phyloP scores from a whole-genome alignment of 2,329 filamentous ascomycete species.

The Fusarium azukiicola region DNA sequence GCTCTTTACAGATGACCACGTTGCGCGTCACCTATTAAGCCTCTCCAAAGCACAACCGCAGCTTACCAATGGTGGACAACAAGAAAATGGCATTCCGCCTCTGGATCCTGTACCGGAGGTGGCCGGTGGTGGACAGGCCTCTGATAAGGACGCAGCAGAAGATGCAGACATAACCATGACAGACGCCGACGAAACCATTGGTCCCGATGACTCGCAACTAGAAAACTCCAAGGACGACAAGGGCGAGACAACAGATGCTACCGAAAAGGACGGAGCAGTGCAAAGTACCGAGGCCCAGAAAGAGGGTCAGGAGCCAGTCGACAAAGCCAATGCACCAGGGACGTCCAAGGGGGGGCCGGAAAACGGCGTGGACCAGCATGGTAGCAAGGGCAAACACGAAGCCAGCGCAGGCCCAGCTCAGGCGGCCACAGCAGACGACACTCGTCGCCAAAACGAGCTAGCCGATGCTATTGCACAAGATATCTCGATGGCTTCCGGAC shows the following conservation, averaged over 20 bases:
- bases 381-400: constrained; percentile 11
- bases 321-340: constrained; percentile 6
- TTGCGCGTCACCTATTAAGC: constrained; percentile 62
- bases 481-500: constrained; percentile 17
- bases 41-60: constrained; percentile 50
- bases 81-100: constrained; percentile 36
- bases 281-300: constrained; percentile 35
- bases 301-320: constrained; percentile 25
- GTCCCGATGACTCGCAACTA: constrained; percentile 45
- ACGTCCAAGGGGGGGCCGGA: constrained; percentile 6
- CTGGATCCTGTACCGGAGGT: constrained; percentile 25
- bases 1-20: constrained; percentile 73
- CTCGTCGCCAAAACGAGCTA: constrained; percentile 28
- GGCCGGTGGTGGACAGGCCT: constrained; percentile 24
- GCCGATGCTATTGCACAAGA: constrained; percentile 35
- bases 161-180: constrained; percentile 58
- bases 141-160: constrained; percentile 40
- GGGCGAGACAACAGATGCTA: constrained; percentile 31
- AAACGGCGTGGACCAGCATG: constrained; percentile 32
- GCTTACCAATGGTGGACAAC: constrained; percentile 52
- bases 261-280: constrained; percentile 24
- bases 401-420: neutral
- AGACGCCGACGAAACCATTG: constrained; percentile 52
- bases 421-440: constrained; percentile 23
- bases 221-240: constrained; percentile 35